These are phyloP conservation scores for Pleurozium schreberi DNA, from an alignment of 225 moss, liverwort and hornwort genomes.

Conservation along the genomic window DNA sequence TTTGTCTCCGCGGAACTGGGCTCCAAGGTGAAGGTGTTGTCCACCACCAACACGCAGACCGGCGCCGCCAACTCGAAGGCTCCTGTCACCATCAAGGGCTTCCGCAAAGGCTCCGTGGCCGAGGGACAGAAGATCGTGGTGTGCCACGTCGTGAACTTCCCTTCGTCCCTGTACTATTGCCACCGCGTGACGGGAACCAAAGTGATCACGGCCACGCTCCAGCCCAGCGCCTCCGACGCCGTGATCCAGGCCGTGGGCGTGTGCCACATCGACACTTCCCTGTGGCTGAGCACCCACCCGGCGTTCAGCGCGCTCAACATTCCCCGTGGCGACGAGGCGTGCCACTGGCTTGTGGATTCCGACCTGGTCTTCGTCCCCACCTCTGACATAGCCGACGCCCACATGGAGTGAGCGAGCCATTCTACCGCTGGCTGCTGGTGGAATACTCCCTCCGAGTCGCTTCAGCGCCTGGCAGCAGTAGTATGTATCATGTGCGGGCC, in stretches of 20 bases:
- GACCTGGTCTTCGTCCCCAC: background rate
- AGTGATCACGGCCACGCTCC: background rate
- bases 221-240: background rate
- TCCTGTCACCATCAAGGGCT: background rate
- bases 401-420: background rate
- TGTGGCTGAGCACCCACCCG: background rate
- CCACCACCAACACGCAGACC: background rate
- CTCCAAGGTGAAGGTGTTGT: background rate
- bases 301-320: background rate
- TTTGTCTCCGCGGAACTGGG: background rate
- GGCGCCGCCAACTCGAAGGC: too few species aligned
- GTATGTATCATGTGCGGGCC: background rate
- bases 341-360: background rate
- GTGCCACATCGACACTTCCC: background rate
- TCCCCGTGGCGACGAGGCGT: background rate
- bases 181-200: background rate
- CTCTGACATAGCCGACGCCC: background rate
- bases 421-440: background rate
- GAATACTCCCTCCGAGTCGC: background rate
- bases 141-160: background rate
- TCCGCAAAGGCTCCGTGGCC: background rate
- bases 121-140: background rate
- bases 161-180: background rate
- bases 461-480: background rate
- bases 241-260: background rate